Base-by-base conservation (phyloP, 768 basidiomycete genomes). In the Mycena olivaceomarginata region DNA sequence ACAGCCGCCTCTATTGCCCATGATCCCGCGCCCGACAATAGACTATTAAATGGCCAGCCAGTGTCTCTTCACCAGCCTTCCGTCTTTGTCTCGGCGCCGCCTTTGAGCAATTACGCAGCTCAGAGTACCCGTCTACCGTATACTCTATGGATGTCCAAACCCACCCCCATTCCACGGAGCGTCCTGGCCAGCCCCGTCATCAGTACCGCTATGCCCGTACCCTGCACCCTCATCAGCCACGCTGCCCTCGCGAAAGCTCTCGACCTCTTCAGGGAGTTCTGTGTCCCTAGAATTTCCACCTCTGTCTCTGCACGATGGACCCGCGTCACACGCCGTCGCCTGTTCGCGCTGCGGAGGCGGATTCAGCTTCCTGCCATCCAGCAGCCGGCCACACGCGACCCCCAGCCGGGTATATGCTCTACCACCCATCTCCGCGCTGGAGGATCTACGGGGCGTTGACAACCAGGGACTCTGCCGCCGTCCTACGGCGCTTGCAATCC, bases 341-440 rank as follows among this genome's bases (percentile, higher is more conserved):
- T 20, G 86, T 65, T 18, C 64, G 22, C n/a, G 18, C 56, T 18
- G 57, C 43, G 9, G 69, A 53, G 18, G 18, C 41, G 45, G 2
- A 67, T 63, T 62, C 70, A 46, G 37, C 68, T 67, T 53, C 56
- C 74, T 53, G 71, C 69, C 20, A 45, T 90, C 53, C 85, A 86
- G 63, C 80, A 84, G 3, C 83, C 85, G 37, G 79, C 80, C 40
- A 78, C 78, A 72, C 81, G 81, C 56, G 78, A 84, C 18, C 84
- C 80, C 39, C 84, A 84, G 18, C 83, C 88, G 2, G 2, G 84
- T 87, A 2, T 93, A 93, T 76, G 91, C 93, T 2, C 82, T 94
- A 5, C 94, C 93, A 1, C 93, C 94, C 0, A 94, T 94, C 72
- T 92, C 94, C 9, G 91, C 93, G 0, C 84, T 96, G 79, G 94